Base-by-base conservation (phyloP, 129 eudicot species). In the Chrysanthemum makinoi region DNA sequence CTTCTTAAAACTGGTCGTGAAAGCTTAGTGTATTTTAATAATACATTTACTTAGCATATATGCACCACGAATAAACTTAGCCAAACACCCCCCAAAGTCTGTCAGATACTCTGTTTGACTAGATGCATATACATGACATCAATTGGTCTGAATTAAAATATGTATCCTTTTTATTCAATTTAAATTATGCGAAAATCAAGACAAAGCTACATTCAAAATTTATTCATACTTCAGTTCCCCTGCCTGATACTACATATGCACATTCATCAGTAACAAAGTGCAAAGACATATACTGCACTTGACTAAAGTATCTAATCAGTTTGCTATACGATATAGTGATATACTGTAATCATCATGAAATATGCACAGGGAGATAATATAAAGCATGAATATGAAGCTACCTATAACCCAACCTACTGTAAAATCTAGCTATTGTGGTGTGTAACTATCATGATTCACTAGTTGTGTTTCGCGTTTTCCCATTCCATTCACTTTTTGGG, bases 401-500 rank as follows among this genome's bases (percentile, higher is more conserved):
- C 30, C 46, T 61, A 61, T 39, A 39, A 39, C 19, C 19, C 22
- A 14, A 61, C 46, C 28, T 13, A 10, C 18, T 62, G 66, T 30
- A 30, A 62, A 61, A 62, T 62, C 66, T 62, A 62, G 66, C 66
- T 30, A 28, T 62, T 18, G 3, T 28, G 44, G 47, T 30, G 47
- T 30, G 19, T 12, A 33, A 60, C 65, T 65, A 78, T 82, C 72
- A 72, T 46, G 86, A 85, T 76, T 76, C 75, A 65, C 59, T 66
- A 54, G 74, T 22, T 28, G 74, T 56, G 69, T 52, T 77, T 71
- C 52, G 52, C 19, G 56, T 77, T 46, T 76, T 90, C 60, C 78
- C 85, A n/a, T 89, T 91, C 91, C 91, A 89, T 72, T 89, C 82
- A 78, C 75, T 85, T 84, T 83, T 89, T 1, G 88, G 88, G 71